Base-by-base conservation (phyloP, 306 rosid genomes). In the Cucumis cinereus region DNA sequence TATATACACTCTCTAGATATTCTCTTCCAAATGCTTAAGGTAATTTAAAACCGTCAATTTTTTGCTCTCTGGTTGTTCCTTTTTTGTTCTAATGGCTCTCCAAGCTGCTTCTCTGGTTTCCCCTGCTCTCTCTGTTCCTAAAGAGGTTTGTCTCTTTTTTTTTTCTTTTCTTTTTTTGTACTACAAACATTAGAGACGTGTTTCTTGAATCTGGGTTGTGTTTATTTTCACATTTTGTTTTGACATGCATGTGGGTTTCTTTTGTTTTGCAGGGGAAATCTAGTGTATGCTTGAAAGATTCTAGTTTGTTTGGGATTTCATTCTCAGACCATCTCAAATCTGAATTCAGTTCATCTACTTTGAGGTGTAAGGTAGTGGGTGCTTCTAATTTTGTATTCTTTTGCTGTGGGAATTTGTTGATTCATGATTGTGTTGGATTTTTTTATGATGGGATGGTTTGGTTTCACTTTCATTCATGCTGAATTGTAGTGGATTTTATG, bases 291-390 rank as follows among this genome's bases (percentile, higher is more conserved):
- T 83, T 86, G 52, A 94, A 83, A 88, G 97, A 94, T 24, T 89
- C 98, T 7, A 79, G 86, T 17, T 74, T 95, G 4, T 92, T 95
- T 76, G 99, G 99, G 56, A 85, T 88, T 76, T 80, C 96, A 49
- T 79, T 95, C 60, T 79, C 96, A n/a, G 96, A 90, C 40, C 78
- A 89, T 69, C 70, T 81, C 83, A 94, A 82, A 83, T 83, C 88
- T 70, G 97, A 90, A 23, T 88, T 89, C 87, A 68, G 70, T 83
- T 89, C 92, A 71, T 87, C 88, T 83, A 84, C 92, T 60, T 77
- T 95, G 70, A 88, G 92, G 80, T 83, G 86, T 87, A 91, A 91
- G 99, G 99, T 89, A 86, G 24, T 5, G 45, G 58, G 47, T 66
- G 16, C 50, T 8, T 77, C 16, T 7, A 49, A 19, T 55, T 55